These are phyloP conservation scores for Arthrinium phaeospermum DNA, from an alignment of 2,329 filamentous ascomycete species.

Conservation along the genomic window DNA sequence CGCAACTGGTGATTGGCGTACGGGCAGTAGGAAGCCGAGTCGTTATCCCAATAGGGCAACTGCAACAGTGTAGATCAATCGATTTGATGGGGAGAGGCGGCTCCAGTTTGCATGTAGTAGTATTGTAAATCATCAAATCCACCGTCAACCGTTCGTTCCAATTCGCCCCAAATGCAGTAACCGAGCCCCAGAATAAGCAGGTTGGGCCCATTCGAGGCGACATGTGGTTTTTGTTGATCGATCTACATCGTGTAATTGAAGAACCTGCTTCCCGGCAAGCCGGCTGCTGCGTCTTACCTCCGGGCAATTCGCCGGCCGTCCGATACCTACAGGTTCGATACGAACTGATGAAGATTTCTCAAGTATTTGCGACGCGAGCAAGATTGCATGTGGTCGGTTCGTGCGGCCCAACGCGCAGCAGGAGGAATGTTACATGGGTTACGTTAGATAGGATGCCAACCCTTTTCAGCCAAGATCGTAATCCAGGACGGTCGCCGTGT, in stretches of 20 bases:
- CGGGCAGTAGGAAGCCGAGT: not conserved
- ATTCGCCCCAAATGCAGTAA: not conserved
- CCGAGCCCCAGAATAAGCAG: not conserved
- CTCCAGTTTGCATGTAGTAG: not conserved
- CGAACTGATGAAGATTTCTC: not conserved
- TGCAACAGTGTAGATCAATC: slow-evolving; percentile 9
- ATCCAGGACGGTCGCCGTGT: not conserved
- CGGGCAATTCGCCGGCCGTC: not conserved
- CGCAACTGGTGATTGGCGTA: not conserved
- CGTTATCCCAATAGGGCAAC: slow-evolving; percentile 4
- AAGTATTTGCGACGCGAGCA: not conserved
- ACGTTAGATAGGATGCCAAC: not conserved
- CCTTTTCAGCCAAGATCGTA: not conserved
- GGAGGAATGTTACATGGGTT: not conserved
- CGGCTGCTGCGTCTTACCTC: not conserved
- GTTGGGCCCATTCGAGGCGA: not conserved
- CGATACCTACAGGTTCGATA: no score
- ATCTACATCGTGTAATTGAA: not conserved
- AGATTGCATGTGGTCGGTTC: not conserved
- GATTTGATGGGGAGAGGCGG: not conserved
- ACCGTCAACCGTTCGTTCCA: not conserved
- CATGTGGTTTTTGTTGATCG: not conserved
- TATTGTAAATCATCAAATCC: not conserved
- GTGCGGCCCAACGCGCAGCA: not conserved
- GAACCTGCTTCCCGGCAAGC: not conserved